Percentiles rank a stretch among this genome's conserved stretches.
Conservation (phyloP, 192 early-diverging fungal genomes). For the Dissophora ornata region DNA sequence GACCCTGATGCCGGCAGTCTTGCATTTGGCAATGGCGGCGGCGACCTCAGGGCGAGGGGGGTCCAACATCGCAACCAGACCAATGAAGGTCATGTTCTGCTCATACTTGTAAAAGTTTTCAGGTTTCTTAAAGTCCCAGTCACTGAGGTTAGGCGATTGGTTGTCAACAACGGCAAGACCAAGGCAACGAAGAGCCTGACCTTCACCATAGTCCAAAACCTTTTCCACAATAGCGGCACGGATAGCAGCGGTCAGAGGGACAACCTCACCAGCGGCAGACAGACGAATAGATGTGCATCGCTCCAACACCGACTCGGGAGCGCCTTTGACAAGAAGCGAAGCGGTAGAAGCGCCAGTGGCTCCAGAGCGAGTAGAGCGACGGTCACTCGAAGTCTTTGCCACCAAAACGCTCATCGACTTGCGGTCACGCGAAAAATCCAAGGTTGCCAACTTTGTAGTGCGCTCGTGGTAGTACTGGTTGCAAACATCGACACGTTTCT, state of each 20-base stretch:
- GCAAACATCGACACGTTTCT: slow-evolving; percentile 73
- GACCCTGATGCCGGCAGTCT: slow-evolving; percentile 95
- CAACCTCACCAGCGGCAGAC: slow-evolving; percentile 52
- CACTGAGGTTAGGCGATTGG: slow-evolving; percentile 57
- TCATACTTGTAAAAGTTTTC: slow-evolving; percentile 80
- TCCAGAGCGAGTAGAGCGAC: slow-evolving; percentile 40
- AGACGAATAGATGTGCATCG: slow-evolving; percentile 78
- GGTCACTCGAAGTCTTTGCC: slow-evolving; percentile 29
- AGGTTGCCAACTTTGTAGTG: slow-evolving; percentile 62
- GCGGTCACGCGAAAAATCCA: slow-evolving; percentile 97
- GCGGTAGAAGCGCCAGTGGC: slow-evolving; percentile 26
- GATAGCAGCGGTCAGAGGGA: slow-evolving; percentile 74
- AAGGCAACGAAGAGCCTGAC: slow-evolving; percentile 86
- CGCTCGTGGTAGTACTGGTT: slow-evolving; percentile 80
- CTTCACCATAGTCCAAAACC: slow-evolving; percentile 79
- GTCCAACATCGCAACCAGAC: slow-evolving; percentile 96
- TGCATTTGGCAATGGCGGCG: slow-evolving; percentile 86
- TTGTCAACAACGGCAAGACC: slow-evolving; percentile 89
- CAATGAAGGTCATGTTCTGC: slow-evolving; percentile 91
- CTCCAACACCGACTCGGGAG: slow-evolving; percentile 92
- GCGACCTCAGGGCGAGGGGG: slow-evolving; percentile 95
- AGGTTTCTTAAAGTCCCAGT: slow-evolving; percentile 68
- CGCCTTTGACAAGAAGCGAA: slow-evolving; percentile 92
- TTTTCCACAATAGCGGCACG: slow-evolving; percentile 72
- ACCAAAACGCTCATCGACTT: slow-evolving; percentile 98